Base-by-base conservation (phyloP, 129 eudicot genomes). In the Lonicera japonica region DNA sequence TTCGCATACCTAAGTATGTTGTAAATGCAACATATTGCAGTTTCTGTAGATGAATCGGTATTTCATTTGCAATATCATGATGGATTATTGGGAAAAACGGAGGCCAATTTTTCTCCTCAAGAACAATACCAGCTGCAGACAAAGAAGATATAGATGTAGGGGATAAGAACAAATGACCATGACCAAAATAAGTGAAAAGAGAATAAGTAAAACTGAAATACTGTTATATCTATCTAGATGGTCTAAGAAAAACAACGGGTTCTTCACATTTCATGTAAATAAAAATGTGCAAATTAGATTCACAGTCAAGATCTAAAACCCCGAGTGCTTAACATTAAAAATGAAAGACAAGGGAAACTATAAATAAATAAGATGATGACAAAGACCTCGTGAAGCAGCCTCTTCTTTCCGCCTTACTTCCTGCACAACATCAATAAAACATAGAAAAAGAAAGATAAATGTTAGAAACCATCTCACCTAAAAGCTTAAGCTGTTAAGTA, bases 21-120 rank as follows among this genome's bases (percentile, higher is more conserved):
- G 95, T 77, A 66, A 94, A 94, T 57, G 99, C 99, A 66, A 86
- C 87, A 58, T 94, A 88, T 63, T 88, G 95, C 74, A 88, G 65
- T 75, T 68, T 88, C 70, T 94, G 99, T 43, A 94, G 86, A 77
- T 94, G 96, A 68, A 94, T 83, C 24, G 99, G 99, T 71, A 88
- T 94, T 56, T 88, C 99, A 77, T 85, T 88, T 46, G 85, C 94
- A 74, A 88, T 83, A 69, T 94, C 99, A 40, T 94, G 99, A 83
- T 94, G 99, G 55, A 94, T 94, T 43, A 94, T 85, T 41, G 96
- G 96, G 69, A 94, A 88, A 78, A 92, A 88, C 21, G 99, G 87
- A 17, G 99, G 99, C 96, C 96, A 94, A 55, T 94, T 94, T 78
- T 94, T 94, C 80, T 88, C 92, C 80, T 94, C 99, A 17, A 94